phyloP scores from a whole-genome alignment of 768 basidiomycete genomes.

The Trametes elegans region DNA sequence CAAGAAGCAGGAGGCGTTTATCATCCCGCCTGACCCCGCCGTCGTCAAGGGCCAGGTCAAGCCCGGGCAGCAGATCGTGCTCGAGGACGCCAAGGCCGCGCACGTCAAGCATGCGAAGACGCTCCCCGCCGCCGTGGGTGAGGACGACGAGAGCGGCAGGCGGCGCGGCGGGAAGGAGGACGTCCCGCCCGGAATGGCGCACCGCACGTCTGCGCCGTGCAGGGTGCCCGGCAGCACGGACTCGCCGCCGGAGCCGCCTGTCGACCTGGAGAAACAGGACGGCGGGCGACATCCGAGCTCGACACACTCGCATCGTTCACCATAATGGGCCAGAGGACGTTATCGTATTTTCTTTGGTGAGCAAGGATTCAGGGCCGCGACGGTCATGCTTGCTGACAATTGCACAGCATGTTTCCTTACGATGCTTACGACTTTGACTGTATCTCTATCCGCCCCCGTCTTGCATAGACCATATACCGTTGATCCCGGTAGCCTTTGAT shows the following conservation, averaged over 20 bases:
- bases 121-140: constrained; percentile 3
- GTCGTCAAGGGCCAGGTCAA: constrained; percentile 48
- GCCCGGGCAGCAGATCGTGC: constrained; percentile 37
- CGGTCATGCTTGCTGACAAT: too few relatives aligned
- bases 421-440: neutral
- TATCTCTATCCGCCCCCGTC: neutral
- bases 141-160: constrained; percentile 4
- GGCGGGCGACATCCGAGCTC: neutral
- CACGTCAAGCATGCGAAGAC: constrained; percentile 15
- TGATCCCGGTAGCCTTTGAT: neutral
- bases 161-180: constrained; percentile 15
- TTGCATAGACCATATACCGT: constrained; percentile 6
- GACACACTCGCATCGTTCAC: neutral
- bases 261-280: neutral
- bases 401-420: neutral
- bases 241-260: neutral
- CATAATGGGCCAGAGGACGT: too few relatives aligned
- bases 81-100: constrained; percentile 12
- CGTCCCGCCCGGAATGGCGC: constrained; percentile 14
- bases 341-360: too few relatives aligned
- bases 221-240: neutral
- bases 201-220: constrained; percentile 12
- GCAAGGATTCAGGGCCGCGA: too few relatives aligned
- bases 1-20: constrained; percentile 36
- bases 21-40: constrained; percentile 68